Percentiles rank a stretch among this genome's conserved stretches.
Conservation (phyloP, 441 rosid species). For the Jatropha podagrica region DNA sequence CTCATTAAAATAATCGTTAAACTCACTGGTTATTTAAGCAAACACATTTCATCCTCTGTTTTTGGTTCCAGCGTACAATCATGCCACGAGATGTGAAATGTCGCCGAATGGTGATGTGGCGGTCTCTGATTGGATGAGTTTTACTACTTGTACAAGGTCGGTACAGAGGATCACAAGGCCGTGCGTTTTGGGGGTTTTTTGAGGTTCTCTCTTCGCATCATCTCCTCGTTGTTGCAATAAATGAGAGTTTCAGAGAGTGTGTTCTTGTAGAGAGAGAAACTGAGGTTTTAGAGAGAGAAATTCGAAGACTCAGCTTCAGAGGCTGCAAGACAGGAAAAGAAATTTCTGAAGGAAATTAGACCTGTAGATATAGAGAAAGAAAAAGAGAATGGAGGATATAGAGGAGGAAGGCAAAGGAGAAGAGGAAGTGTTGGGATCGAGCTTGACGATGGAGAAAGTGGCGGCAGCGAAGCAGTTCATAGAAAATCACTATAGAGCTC, state of each 20-base stretch:
- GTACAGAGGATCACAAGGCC: constrained; percentile 18
- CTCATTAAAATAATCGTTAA: constrained; percentile 31
- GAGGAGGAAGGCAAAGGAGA: constrained; percentile 36
- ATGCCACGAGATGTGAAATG: neutral
- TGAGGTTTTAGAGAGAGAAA: constrained; percentile 31
- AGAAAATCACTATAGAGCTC: constrained; percentile 94
- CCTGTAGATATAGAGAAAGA: constrained; percentile 21
- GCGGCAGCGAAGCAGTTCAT: constrained; percentile 98
- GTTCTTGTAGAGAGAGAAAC: constrained; percentile 24
- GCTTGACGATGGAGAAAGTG: constrained; percentile 95
- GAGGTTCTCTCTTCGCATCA: constrained; percentile 24
- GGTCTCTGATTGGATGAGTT: neutral
- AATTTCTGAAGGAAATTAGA: neutral
- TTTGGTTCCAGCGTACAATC: neutral
- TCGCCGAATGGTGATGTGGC: neutral
- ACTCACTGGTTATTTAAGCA: constrained; percentile 22
- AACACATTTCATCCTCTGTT: neutral
- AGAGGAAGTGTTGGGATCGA: constrained; percentile 75
- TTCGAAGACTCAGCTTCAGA: neutral
- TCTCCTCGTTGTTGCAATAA: constrained; percentile 37
- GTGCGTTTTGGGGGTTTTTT: neutral
- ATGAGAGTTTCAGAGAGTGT: constrained; percentile 24
- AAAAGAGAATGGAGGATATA: constrained; percentile 43
- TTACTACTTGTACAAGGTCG: neutral
- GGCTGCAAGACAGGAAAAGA: constrained; percentile 18